Base-by-base conservation (phyloP, 2,329 filamentous ascomycete genomes). In the Scedosporium apiospermum region DNA sequence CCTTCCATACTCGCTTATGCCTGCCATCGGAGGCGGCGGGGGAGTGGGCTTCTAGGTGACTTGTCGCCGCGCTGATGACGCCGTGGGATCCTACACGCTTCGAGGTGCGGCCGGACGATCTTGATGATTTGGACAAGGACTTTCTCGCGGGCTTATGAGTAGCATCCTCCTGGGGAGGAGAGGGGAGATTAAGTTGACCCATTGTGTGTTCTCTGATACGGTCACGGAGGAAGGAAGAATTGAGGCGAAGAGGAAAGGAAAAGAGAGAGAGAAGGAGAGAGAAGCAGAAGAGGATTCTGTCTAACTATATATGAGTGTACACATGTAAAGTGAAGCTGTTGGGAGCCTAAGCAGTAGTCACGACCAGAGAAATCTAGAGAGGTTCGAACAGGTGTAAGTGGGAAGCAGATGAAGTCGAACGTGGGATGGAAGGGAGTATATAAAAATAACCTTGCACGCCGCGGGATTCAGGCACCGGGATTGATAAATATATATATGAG, bases 1-100 rank as follows among this genome's bases (percentile, higher is more conserved):
- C 85, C 71, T 87, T 87, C 84, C 84, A 87, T 62, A 87, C 84
- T 66, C 85, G 77, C 76, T 87, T 87, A 69, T 87, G 83, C 65
- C 84, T 78, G 58, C 79, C 80, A 66, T 86, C 83, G 66, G 80
- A 75, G 49, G 73, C 73, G 63, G 68, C 65, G 9, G 59, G 59
- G 3, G 59, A 61, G 59, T 61, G 59, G 16, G 59, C 42, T 30
- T 61, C 59, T 26, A 51, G 49, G 42, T 61, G 59, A 26, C 59
- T 61, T 14, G 60, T 42, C 9, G 53, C 60, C n/a, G 60, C 60
- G 53, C 49, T 62, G 41, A 58, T 62, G 14, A 46, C 34, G 51
- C 30, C 51, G 38, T 53, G 30, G 7, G 46, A 53, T 16, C 60
- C 60, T 44, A 42, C 42, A 12, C 61, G 53, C 57, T 63, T 63